Conservation (phyloP, 2,329 filamentous ascomycete genomes). For the Epichloe uncinata region DNA sequence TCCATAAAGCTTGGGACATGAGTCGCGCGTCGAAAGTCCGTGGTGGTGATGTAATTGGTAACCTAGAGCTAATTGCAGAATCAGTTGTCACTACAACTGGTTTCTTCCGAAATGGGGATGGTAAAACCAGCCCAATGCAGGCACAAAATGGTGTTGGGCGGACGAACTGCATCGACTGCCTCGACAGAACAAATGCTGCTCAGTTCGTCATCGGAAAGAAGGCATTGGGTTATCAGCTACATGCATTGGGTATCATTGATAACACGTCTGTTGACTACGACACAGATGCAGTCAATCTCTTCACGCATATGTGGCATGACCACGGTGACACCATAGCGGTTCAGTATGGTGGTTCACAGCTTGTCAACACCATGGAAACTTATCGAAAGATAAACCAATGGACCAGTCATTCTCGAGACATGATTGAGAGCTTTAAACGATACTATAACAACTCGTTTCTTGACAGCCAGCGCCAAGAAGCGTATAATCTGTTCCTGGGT, state of each 20-base stretch:
- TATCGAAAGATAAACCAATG: conserved; percentile 99
- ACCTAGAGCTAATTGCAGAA: conserved; percentile 78
- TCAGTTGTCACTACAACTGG: conserved; percentile 75
- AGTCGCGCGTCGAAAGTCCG: conserved; percentile 84
- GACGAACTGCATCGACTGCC: conserved; percentile 95
- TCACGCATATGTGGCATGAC: conserved; percentile 97
- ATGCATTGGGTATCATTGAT: conserved; percentile 77
- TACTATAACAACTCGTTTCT: conserved; percentile 99
- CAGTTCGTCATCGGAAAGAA: conserved; percentile 97
- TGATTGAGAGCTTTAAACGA: conserved; percentile 98
- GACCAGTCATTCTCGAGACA: conserved; percentile 93
- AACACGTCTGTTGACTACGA: conserved; percentile 77
- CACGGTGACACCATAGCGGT: conserved; percentile 96
- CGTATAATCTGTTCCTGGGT: conserved; percentile 92
- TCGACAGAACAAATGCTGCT: conserved; percentile 92
- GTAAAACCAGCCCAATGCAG: conserved; percentile 44
- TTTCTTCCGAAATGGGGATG: conserved; percentile 89
- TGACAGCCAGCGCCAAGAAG: conserved; percentile 94
- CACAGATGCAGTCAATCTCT: conserved; percentile 88
- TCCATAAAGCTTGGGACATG: conserved; percentile 97
- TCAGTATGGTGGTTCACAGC: conserved; percentile 91
- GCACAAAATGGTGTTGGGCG: conserved; percentile 87
- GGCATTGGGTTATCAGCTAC: conserved; percentile 80
- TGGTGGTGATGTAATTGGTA: conserved; percentile 88
- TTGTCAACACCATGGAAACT: conserved; percentile 98